phyloP scores from a whole-genome alignment of 2,329 filamentous ascomycete species.

The Blastomyces emzantsi region DNA sequence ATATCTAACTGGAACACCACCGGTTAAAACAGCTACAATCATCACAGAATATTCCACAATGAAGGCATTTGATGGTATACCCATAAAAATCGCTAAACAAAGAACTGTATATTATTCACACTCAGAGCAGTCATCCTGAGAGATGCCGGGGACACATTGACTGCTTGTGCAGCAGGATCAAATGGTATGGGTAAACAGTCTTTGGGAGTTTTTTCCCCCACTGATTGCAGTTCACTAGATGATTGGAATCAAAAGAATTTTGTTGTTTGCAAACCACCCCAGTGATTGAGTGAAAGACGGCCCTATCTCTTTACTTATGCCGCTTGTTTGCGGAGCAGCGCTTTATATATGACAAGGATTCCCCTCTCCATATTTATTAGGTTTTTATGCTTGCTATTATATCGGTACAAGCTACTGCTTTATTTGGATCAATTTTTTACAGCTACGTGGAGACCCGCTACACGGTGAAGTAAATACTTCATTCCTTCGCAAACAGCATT shows the following conservation, averaged over 20 bases:
- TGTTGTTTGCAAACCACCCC: neutral
- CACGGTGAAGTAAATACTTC: neutral
- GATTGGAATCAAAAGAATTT: neutral
- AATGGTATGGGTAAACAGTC: neutral
- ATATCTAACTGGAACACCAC: neutral
- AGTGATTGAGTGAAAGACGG: neutral
- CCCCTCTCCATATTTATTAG: neutral
- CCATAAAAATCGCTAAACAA: neutral
- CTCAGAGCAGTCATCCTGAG: neutral
- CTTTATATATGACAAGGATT: neutral
- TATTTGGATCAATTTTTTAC: neutral
- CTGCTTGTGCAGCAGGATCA: neutral
- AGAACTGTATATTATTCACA: neutral
- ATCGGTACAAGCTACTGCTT: neutral
- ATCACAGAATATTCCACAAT: neutral
- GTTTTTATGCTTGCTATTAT: neutral
- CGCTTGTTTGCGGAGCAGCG: neutral
- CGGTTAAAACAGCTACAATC: neutral
- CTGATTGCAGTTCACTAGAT: neutral
- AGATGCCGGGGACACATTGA: neutral
- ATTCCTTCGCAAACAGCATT: neutral
- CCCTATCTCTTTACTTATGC: neutral
- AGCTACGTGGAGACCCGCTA: neutral
- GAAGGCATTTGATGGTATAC: neutral
- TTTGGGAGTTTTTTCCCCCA: neutral